Conservation (phyloP, 1,139 yeast genomes). For the Nakaseomyces uthaithaninus region DNA sequence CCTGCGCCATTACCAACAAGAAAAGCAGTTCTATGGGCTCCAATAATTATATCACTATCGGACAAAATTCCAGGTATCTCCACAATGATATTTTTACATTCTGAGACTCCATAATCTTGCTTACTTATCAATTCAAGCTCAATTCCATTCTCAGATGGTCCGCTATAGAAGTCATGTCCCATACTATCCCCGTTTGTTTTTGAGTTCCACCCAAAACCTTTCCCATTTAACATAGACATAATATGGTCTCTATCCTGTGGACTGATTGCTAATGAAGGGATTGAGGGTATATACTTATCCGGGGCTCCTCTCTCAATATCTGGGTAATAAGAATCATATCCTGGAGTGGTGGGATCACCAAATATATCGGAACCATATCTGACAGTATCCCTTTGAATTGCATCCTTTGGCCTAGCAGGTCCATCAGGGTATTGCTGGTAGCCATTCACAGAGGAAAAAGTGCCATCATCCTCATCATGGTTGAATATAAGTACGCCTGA, state of each 20-base stretch:
- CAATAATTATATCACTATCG: slow-evolving; percentile 42
- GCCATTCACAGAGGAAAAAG: slow-evolving; percentile 33
- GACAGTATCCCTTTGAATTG: slow-evolving; percentile 50
- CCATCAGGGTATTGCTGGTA: slow-evolving; percentile 39
- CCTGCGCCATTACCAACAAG: slow-evolving; percentile 33
- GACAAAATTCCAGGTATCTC: slow-evolving; percentile 43
- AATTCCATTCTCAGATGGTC: slow-evolving; percentile 32
- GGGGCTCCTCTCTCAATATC: slow-evolving; percentile 36
- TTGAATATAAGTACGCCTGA: slow-evolving; percentile 49
- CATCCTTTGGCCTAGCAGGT: slow-evolving; percentile 38
- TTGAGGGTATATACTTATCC: slow-evolving; percentile 38
- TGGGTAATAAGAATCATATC: slow-evolving; percentile 36
- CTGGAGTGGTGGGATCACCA: slow-evolving; percentile 70
- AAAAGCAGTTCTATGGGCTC: slow-evolving; percentile 42
- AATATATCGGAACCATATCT: slow-evolving; percentile 52
- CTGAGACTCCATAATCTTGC: slow-evolving; percentile 34
- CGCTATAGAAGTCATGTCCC: slow-evolving; percentile 35
- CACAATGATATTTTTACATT: slow-evolving; percentile 39
- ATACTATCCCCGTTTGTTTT: slow-evolving; percentile 21
- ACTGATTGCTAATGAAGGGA: slow-evolving; percentile 39
- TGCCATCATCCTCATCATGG: slow-evolving; percentile 42
- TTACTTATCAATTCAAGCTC: slow-evolving; percentile 33
- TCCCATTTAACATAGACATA: slow-evolving; percentile 29
- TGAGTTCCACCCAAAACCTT: slow-evolving; percentile 26
- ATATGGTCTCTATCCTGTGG: slow-evolving; percentile 36